Conservation (phyloP, 805 yeast genomes). For the Candida maltosa region DNA sequence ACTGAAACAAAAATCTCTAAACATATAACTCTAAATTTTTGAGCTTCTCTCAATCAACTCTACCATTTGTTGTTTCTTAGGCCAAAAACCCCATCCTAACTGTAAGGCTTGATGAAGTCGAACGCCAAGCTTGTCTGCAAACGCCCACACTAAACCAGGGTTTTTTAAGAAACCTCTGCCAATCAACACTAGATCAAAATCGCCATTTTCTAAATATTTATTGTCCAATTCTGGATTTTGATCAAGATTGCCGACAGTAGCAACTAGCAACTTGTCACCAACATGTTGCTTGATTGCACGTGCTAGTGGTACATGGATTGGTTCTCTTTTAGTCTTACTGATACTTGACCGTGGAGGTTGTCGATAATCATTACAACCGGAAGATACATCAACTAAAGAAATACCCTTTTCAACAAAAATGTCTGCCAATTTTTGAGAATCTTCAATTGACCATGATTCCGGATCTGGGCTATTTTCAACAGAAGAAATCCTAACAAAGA, state of each 20-base stretch:
- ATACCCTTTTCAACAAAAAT: slow-evolving; percentile 41
- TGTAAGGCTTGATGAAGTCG: slow-evolving; percentile 32
- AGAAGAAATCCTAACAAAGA: slow-evolving; percentile 48
- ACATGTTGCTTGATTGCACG: slow-evolving; percentile 39
- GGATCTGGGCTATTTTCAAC: slow-evolving; percentile 39
- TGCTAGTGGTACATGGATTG: slow-evolving; percentile 39
- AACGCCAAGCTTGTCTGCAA: slow-evolving; percentile 50
- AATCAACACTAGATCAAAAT: slow-evolving; percentile 46
- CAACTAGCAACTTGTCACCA: slow-evolving; percentile 40
- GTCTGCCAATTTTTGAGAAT: slow-evolving; percentile 40
- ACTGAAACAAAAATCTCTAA: too few species aligned
- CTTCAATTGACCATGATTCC: slow-evolving; percentile 43
- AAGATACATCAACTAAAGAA: slow-evolving; percentile 53
- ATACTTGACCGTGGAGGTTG: slow-evolving; percentile 20
- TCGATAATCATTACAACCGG: slow-evolving; percentile 46
- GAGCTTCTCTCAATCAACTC: slow-evolving; percentile 16
- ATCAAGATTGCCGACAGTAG: slow-evolving; percentile 46
- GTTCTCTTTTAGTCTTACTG: slow-evolving; percentile 13
- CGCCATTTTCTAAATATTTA: slow-evolving; percentile 36
- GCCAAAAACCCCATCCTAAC: slow-evolving; percentile 18
- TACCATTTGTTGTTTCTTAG: slow-evolving; percentile 13
- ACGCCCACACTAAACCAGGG: slow-evolving; percentile 48
- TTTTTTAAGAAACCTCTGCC: slow-evolving; percentile 46
- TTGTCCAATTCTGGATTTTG: slow-evolving; percentile 33
- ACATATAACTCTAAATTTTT: too few species aligned